Evolutionary conservation across 345 rosid genomes (phyloP), one percentile per base, ranked within the genome.

Genomic region (Populus euphratica): DNA sequence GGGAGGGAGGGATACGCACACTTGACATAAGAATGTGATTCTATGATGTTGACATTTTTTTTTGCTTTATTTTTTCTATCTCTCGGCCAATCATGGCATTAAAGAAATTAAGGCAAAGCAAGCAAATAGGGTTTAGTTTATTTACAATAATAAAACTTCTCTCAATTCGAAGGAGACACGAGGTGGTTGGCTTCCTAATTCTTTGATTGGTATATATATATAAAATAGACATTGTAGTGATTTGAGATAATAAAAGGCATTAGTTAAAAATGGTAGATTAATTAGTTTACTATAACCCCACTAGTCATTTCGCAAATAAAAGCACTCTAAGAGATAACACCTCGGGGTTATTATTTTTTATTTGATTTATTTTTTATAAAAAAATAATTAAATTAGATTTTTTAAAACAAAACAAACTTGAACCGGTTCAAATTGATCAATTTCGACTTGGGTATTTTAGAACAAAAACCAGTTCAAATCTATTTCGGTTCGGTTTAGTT

Each of bases 21-120:
- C 80, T 41, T 76, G 80, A 83, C 76, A 73, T 49, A 44, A 49
- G 54, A 39, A 59, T 72, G 69, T 52, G 73, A 76, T 78, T 52
- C 63, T 27, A 73, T 61, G 54, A 68, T 43, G 50, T 66, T 50
- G 44, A 54, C 44, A 33, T 59, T 72, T 38, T 20, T 6, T 2
- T 27, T 61, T 59, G 8, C 18, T n/a, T 49, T 27, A 44, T 14
- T 35, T 44, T 33, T 75, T 25, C 38, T 38, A 6, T 21, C 5
- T 29, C 69, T 73, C 39, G 50, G 72, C 79, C 79, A 79, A 72
- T 73, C 27, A 72, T 67, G 85, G 67, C 43, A 66, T 66, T 38
- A 68, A 1, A 49, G 31, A 54, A 59, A 78, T 23, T 14, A 47
- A 75, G 77, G 74, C 10, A 13, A 27, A 27, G 2, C 14, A 1